phyloP scores from a whole-genome alignment of 2,329 filamentous ascomycete species.

The Hymenoscyphus salicellus region DNA sequence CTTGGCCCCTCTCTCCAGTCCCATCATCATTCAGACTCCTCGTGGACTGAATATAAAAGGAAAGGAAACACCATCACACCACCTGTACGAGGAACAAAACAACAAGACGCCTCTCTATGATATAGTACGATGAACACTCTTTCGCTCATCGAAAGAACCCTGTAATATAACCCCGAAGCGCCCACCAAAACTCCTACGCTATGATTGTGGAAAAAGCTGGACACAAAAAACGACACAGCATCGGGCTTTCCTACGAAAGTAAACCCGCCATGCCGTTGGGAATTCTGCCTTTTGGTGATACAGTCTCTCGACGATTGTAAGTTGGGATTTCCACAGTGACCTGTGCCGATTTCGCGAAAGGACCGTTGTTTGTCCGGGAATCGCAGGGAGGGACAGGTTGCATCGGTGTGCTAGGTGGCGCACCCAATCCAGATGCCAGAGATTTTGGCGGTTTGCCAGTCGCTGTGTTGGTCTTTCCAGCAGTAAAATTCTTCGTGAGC shows the following conservation, averaged over 20 bases:
- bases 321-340: conserved; percentile 10
- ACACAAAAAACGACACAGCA: too few relatives aligned
- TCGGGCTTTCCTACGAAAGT: neutral
- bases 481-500: conserved; percentile 30
- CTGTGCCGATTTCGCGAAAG: conserved; percentile 6
- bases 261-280: conserved; percentile 40
- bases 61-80: too few relatives aligned
- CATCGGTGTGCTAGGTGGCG: conserved; percentile 24
- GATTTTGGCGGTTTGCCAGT: conserved; percentile 16
- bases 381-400: conserved; percentile 18
- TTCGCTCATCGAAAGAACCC: too few relatives aligned
- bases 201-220: too few relatives aligned
- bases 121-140: too few relatives aligned
- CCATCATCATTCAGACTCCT: too few relatives aligned
- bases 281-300: conserved; percentile 43
- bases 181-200: too few relatives aligned
- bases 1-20: too few relatives aligned
- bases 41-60: too few relatives aligned
- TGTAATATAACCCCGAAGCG: too few relatives aligned
- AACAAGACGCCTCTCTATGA: too few relatives aligned
- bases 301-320: conserved; percentile 37
- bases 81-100: too few relatives aligned
- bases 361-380: conserved; percentile 29
- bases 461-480: conserved; percentile 25
- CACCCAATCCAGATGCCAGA: conserved; percentile 5